These are phyloP conservation scores for Strigomonas galati DNA, from an alignment of 208 protist genomes.

Conservation along the genomic window DNA sequence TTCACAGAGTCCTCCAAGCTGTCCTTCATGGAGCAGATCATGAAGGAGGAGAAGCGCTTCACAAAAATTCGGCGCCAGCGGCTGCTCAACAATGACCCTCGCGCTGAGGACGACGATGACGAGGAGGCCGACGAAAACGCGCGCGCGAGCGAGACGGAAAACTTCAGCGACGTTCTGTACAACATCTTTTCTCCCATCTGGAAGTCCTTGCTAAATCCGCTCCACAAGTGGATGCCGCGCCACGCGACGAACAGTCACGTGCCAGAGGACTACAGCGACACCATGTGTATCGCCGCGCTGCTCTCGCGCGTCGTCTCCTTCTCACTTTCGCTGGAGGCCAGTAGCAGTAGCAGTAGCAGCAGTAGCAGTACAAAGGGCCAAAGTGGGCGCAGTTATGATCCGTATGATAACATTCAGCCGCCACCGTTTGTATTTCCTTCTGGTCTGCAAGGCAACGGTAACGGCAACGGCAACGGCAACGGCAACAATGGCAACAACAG, in stretches of 20 bases:
- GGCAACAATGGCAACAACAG: not conserved
- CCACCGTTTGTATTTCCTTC: not conserved
- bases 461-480: not conserved
- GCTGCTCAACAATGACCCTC: not conserved
- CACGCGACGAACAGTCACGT: not conserved
- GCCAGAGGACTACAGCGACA: not conserved
- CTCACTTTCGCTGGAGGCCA: not conserved
- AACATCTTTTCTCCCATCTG: constrained; percentile 98
- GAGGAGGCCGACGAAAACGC: constrained; percentile 7
- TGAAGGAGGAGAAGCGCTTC: not conserved
- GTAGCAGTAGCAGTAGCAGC: too few relatives aligned
- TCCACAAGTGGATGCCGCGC: not conserved
- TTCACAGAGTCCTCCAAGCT: not conserved
- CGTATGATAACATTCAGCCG: not conserved
- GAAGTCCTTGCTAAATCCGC: constrained; percentile 86
- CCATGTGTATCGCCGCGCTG: constrained; percentile 3
- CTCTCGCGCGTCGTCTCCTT: constrained; percentile 15
- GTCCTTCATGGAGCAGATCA: not conserved
- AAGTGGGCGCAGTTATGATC: not conserved
- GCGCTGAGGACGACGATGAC: constrained; percentile 10
- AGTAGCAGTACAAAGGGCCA: too few relatives aligned
- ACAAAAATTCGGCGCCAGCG: not conserved
- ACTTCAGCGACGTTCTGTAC: constrained; percentile 90
- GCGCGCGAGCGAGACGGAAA: constrained; percentile 8
- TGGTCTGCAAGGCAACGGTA: not conserved